A percentile compares a stretch with the other conserved stretches of the same genome.
Conservation (phyloP, 75 land plant species). For the Cupressus sempervirens region DNA sequence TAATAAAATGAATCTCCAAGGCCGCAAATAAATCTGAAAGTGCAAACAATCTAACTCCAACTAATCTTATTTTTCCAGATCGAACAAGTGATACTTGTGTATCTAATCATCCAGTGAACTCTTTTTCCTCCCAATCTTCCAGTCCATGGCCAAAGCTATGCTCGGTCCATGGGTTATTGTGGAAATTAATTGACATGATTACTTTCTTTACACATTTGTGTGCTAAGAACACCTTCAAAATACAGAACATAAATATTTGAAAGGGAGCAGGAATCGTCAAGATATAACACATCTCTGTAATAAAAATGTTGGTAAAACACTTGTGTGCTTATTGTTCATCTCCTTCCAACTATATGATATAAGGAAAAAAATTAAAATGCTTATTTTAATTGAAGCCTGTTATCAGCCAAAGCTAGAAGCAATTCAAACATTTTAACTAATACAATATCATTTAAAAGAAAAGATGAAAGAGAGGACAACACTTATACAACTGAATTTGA, state of each 20-base stretch:
- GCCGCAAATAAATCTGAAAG: not conserved
- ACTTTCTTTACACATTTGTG: not conserved
- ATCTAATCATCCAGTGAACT: not conserved
- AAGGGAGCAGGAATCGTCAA: not conserved
- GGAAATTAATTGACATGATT: not conserved
- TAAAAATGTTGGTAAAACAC: not conserved
- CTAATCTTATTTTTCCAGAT: not conserved
- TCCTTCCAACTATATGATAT: not conserved
- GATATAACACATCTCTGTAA: not conserved
- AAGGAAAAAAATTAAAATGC: not conserved
- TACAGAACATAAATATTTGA: not conserved
- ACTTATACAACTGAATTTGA: not conserved
- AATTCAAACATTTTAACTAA: not conserved
- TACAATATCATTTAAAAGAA: not conserved
- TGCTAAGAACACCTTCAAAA: not conserved
- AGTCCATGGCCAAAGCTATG: not conserved
- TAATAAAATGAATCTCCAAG: not conserved
- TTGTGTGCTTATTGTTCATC: not conserved
- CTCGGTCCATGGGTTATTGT: not conserved
- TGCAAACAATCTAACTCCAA: not conserved
- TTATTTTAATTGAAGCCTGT: not conserved
- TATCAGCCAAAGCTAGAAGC: not conserved
- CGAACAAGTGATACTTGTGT: not conserved
- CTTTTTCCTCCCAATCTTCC: not conserved
- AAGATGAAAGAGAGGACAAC: not conserved